These are phyloP conservation scores for Metschnikowia orientalis DNA, from an alignment of 805 yeast species.

Conservation along the genomic window DNA sequence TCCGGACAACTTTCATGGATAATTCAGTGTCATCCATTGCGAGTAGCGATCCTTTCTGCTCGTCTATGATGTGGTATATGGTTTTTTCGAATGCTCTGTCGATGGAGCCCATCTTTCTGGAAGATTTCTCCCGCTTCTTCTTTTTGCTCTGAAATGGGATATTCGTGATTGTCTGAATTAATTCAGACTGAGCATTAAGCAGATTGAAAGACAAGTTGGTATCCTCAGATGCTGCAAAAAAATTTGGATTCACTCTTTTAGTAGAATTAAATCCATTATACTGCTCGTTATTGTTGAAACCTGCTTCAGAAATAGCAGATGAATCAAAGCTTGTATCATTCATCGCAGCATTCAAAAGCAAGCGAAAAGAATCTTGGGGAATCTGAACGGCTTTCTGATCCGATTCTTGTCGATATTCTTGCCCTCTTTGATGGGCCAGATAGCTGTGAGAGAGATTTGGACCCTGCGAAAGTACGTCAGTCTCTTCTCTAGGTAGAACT, in stretches of 20 bases:
- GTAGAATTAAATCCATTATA: constrained; percentile 4
- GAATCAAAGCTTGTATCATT: neutral
- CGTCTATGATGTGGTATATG: constrained; percentile 7
- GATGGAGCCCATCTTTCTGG: constrained; percentile 3
- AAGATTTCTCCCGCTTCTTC: constrained; percentile 1
- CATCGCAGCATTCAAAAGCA: constrained; percentile 8
- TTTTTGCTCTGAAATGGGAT: constrained; percentile 8
- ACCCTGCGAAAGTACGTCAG: too few relatives aligned
- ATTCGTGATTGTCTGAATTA: constrained; percentile 4
- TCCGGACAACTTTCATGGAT: constrained; percentile 13
- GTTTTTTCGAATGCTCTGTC: constrained; percentile 7
- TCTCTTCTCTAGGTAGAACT: too few relatives aligned
- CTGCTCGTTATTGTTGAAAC: constrained; percentile 3
- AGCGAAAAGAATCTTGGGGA: constrained; percentile 6
- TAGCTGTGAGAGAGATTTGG: too few relatives aligned
- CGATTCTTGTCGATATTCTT: too few relatives aligned
- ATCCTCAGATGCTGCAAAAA: too few relatives aligned
- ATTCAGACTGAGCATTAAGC: constrained; percentile 1
- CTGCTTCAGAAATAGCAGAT: constrained; percentile 10
- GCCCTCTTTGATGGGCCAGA: too few relatives aligned
- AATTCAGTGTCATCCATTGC: constrained; percentile 14
- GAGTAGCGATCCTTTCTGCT: constrained; percentile 4
- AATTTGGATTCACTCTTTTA: too few relatives aligned
- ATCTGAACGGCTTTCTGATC: too few relatives aligned
- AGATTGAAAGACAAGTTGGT: neutral